Evolutionary conservation across 371 early-diverging fungal genomes (phyloP), one percentile per base, ranked within the genome.

Genomic region (Mortierella sp.): DNA sequence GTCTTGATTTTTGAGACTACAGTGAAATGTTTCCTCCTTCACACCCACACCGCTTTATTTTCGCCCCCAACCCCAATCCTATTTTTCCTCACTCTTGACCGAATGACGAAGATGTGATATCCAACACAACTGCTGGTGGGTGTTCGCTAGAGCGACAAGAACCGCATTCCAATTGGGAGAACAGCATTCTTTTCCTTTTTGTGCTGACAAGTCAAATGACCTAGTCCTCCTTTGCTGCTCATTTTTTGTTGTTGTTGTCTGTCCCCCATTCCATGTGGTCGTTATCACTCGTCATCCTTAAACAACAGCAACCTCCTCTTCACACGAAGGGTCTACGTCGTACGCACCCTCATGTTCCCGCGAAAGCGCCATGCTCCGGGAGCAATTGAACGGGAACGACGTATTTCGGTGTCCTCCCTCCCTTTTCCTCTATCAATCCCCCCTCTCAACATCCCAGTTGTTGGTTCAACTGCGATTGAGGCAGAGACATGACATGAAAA

Each of bases 161-260:
- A 50, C 14, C 46, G 67, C 67, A 61, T 40, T 40, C 43, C 43
- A 40, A 40, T 6, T 40, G 43, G 43, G 43, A 37, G 40, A 75
- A 50, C 14, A 28, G 67, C 67, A 61, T n/a, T 50, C 26, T 51
- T 34, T 14, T 28, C 28, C 57, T 11, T 57, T 31, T 37, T 31
- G 64, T 37, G 67, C 67, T 67, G 53, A 72, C 40, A 34, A 19
- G 74, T 74, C 74, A 74, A 74, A 74, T 74, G 74, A 74, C 74
- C 73, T 37, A 28, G 26, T 43, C 51, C 51, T 61, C 31, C 44
- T 19, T 24, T 54, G n/a, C 28, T 53, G 50, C 51, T 51, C 43
- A n/a, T 37, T 55, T 46, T 48, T 46, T 71, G 54, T 57, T 14
- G 3, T 14, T 70, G 43, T 10, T 46, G 34, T 24, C 31, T 13